These are phyloP conservation scores for Pachyrhizus erosus DNA, from an alignment of 306 rosid species.

Conservation along the genomic window DNA sequence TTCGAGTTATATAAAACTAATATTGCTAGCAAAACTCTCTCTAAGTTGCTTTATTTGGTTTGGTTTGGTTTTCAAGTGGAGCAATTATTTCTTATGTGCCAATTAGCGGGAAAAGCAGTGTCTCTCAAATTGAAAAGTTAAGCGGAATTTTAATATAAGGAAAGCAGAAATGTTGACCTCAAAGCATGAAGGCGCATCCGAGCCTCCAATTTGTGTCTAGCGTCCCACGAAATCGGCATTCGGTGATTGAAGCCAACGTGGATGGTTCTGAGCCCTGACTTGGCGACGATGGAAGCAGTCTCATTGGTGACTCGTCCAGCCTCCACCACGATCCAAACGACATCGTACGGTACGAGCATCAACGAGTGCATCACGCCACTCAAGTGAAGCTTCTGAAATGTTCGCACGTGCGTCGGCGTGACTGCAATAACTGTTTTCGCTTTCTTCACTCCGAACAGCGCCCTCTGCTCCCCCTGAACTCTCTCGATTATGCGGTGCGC, in stretches of 20 bases:
- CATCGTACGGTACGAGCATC: constrained; percentile 82
- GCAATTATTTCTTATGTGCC: neutral
- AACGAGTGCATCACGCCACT: constrained; percentile 92
- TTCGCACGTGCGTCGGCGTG: constrained; percentile 85
- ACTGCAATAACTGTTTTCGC: constrained; percentile 74
- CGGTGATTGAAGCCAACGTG: constrained; percentile 71
- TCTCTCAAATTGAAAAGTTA: neutral
- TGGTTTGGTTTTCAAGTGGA: neutral
- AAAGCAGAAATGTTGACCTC: constrained; percentile 54
- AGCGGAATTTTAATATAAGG: neutral
- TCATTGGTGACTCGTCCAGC: constrained; percentile 87
- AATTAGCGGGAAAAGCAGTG: neutral
- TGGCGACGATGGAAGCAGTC: constrained; percentile 75
- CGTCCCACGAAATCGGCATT: constrained; percentile 88
- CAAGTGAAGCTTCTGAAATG: constrained; percentile 93
- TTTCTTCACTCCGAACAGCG: constrained; percentile 78
- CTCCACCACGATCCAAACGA: constrained; percentile 94
- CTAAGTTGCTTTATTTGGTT: neutral
- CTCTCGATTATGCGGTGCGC: constrained; percentile 89
- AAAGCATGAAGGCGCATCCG: constrained; percentile 87
- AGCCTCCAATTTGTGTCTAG: constrained; percentile 78
- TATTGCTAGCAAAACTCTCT: neutral
- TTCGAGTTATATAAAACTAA: neutral
- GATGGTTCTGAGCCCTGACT: constrained; percentile 72
- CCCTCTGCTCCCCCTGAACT: constrained; percentile 88